Conservation (phyloP, 2,329 filamentous ascomycete species). For the Xylaria multiplex region DNA sequence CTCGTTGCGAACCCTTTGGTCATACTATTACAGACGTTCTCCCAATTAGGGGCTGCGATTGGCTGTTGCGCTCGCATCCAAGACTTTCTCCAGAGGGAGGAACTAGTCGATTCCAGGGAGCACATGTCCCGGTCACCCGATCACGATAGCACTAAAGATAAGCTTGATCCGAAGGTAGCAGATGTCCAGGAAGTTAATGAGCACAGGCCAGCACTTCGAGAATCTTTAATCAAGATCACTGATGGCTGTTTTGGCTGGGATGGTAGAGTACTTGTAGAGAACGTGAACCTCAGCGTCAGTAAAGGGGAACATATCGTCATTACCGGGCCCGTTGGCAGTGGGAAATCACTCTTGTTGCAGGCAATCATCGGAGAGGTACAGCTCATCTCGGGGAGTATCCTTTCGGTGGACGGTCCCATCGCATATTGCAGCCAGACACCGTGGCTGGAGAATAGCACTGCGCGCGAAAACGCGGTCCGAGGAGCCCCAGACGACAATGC, state of each 20-base stretch:
- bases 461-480: constrained; percentile 39
- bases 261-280: constrained; percentile 28
- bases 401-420: constrained; percentile 21
- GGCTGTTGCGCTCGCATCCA: constrained; percentile 38
- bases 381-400: constrained; percentile 31
- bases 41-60: constrained; percentile 34
- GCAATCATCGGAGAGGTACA: constrained; percentile 42
- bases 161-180: not conserved
- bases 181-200: constrained; percentile 5
- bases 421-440: constrained; percentile 43
- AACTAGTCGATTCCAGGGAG: constrained; percentile 30
- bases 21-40: constrained; percentile 32
- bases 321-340: constrained; percentile 45
- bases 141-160: not conserved
- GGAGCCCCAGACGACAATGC: constrained; percentile 31
- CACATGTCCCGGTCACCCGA: not conserved
- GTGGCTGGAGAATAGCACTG: constrained; percentile 41
- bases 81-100: constrained; percentile 35
- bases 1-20: constrained; percentile 36
- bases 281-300: constrained; percentile 36
- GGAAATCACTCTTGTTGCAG: constrained; percentile 43
- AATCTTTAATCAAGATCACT: constrained; percentile 19
- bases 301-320: constrained; percentile 39
- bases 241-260: constrained; percentile 31
- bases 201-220: not conserved